Base-by-base conservation (phyloP, 202 grass and related monocot species). In the Zoysia matrella region DNA sequence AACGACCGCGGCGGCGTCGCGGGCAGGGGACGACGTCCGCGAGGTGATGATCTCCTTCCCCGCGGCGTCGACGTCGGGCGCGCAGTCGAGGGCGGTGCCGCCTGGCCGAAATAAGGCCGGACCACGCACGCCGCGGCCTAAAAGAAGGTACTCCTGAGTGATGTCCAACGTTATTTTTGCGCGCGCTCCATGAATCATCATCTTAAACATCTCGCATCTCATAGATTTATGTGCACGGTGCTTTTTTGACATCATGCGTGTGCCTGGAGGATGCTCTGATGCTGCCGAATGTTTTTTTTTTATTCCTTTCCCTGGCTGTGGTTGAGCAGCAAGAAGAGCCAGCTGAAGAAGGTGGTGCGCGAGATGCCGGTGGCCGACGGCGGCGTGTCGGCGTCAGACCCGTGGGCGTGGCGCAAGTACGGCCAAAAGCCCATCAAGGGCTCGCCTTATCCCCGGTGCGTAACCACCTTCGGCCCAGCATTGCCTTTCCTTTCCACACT, bases 381-480 rank as follows among this genome's bases (percentile, higher is more conserved):
- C 48, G 87, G 87, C 65, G 83, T 85, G 62, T 85, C 96, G 18
- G 85, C 85, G 18, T 85, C 83, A 58, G 96, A 96, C 77, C 80
- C 88, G 64, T 99, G 22, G 22, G 22, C 22, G 22, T 30, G 22
- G 22, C 22, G 22, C 22, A 30, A 30, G 22, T 30, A 30, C 22
- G 22, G 22, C 22, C 22, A 30, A 30, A 30, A 30, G 22, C 22
- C 22, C 22, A 30, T 30, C 22, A 30, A 30, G 22, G 22, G 22
- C 22, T 99, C 96, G 41, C 93, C 93, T 78, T 96, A 90, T 89
- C 96, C 96, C 3, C 88, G 96, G 96, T 99, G 92, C 80, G 71
- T 76, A 91, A 86, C 74, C 76, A 57, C 36, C 13, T 30, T 30
- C 22, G 22, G 22, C 22, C 22, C 22, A 30, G 22, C 22, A 30